Conservation (phyloP, 805 yeast species). For the Candida methanosorbosa region DNA sequence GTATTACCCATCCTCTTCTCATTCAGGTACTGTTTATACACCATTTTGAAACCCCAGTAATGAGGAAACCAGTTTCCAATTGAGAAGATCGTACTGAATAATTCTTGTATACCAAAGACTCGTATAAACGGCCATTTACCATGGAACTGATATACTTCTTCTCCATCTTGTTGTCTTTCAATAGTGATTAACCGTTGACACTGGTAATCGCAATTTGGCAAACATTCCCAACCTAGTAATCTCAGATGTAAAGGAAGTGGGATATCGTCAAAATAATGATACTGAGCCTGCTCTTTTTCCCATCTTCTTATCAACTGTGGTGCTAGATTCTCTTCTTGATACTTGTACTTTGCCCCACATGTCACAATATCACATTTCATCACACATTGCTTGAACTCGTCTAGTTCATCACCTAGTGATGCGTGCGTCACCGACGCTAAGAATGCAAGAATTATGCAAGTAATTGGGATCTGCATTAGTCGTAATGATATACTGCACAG, state of each 20-base stretch:
- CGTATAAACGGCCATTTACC: slow-evolving; percentile 96
- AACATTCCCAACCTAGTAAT: slow-evolving; percentile 65
- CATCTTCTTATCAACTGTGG: slow-evolving; percentile 10
- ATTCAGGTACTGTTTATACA: slow-evolving; percentile 15
- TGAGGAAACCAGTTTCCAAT: slow-evolving; percentile 62
- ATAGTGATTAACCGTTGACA: slow-evolving; percentile 76
- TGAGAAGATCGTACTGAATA: slow-evolving; percentile 76
- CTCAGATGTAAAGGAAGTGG: slow-evolving; percentile 34
- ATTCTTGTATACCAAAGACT: slow-evolving; percentile 74
- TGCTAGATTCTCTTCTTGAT: slow-evolving; percentile 18
- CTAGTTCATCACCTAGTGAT: slow-evolving; percentile 56
- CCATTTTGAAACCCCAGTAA: slow-evolving; percentile 32
- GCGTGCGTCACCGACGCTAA: slow-evolving; percentile 12
- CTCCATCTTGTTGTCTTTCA: slow-evolving; percentile 35
- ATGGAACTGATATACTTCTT: slow-evolving; percentile 74
- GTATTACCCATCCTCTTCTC: slow-evolving; percentile 12
- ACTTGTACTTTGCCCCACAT: slow-evolving; percentile 16
- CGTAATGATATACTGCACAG: too few relatives aligned
- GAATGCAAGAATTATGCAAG: background rate
- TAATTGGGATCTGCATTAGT: too few relatives aligned
- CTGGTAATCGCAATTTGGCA: slow-evolving; percentile 80
- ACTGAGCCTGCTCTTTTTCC: slow-evolving; percentile 23
- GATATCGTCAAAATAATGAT: slow-evolving; percentile 26
- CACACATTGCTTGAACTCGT: slow-evolving; percentile 47
- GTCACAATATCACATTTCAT: slow-evolving; percentile 36